phyloP scores from a whole-genome alignment of 495 filamentous ascomycete species.

The Saxispiralis lemnorum region DNA sequence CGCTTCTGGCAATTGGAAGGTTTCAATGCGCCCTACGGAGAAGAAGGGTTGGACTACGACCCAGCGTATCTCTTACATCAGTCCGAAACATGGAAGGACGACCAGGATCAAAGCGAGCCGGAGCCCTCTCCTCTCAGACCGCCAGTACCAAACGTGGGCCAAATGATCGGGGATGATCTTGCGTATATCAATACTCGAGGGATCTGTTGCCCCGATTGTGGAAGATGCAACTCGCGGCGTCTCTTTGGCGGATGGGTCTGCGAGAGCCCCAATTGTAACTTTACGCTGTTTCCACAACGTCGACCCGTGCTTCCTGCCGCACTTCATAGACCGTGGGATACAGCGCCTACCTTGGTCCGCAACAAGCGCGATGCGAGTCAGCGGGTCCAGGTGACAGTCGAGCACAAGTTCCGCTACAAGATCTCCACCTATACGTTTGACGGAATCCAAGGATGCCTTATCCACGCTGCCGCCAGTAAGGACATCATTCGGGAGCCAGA shows the following conservation, averaged over 20 bases:
- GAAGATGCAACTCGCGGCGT: slow-evolving; percentile 41
- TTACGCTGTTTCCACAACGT: slow-evolving; percentile 12
- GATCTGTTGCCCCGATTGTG: slow-evolving; percentile 57
- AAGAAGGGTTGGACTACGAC: slow-evolving; percentile 33
- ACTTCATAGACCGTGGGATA: slow-evolving; percentile 11
- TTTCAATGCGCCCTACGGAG: slow-evolving; percentile 9
- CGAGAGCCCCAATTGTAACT: slow-evolving; percentile 33
- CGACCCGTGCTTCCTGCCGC: slow-evolving; percentile 14
- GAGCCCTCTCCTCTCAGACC: slow-evolving; percentile 26
- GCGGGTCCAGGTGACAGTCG: slow-evolving; percentile 23
- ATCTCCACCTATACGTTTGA: slow-evolving; percentile 19
- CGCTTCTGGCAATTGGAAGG: slow-evolving; percentile 37
- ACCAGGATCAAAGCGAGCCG: slow-evolving; percentile 24
- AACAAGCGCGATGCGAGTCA: slow-evolving; percentile 17
- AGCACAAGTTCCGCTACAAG: slow-evolving; percentile 21
- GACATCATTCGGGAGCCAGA: slow-evolving; percentile 29
- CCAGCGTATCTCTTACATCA: slow-evolving; percentile 36
- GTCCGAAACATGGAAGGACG: slow-evolving; percentile 9
- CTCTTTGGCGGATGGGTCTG: slow-evolving; percentile 53
- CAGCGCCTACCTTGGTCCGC: slow-evolving; percentile 7
- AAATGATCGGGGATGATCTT: slow-evolving; percentile 10
- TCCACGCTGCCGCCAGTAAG: slow-evolving; percentile 40
- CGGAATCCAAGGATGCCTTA: slow-evolving; percentile 38
- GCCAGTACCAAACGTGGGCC: slow-evolving; percentile 24
- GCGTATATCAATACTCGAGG: slow-evolving; percentile 27